Conservation (phyloP, 2,329 filamentous ascomycete genomes). For the Pseudogymnoascus sp. region DNA sequence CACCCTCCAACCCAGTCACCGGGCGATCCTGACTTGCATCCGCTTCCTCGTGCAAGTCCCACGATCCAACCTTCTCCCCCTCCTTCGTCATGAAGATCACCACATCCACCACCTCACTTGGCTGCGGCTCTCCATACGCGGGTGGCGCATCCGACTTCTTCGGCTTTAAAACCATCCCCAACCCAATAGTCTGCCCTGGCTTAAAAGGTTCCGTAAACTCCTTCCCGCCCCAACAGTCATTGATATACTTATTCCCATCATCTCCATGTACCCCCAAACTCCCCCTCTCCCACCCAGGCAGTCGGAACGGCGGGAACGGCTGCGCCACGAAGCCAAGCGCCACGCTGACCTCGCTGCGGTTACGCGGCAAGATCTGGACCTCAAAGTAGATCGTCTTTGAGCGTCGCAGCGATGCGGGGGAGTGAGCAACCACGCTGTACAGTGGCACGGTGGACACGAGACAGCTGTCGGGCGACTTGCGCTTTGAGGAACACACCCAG, state of each 20-base stretch:
- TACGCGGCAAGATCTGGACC: constrained; percentile 46
- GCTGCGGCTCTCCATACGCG: constrained; percentile 24
- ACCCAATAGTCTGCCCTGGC: constrained; percentile 59
- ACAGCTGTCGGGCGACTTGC: constrained; percentile 50
- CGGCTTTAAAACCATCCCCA: constrained; percentile 58
- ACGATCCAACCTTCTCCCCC: constrained; percentile 51
- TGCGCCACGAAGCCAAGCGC: constrained; percentile 65
- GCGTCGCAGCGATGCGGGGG: constrained; percentile 40
- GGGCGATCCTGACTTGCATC: constrained; percentile 56
- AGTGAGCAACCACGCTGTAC: constrained; percentile 55
- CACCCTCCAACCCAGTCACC: constrained; percentile 61
- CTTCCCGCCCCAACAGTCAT: constrained; percentile 66
- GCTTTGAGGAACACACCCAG: constrained; percentile 41
- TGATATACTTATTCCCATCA: constrained; percentile 69
- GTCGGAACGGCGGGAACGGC: constrained; percentile 69
- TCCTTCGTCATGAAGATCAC: constrained; percentile 66
- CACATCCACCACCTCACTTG: constrained; percentile 35
- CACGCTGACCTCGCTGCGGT: constrained; percentile 40
- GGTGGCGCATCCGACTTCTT: constrained; percentile 24
- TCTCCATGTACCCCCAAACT: constrained; percentile 72
- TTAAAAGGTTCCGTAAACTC: constrained; percentile 59
- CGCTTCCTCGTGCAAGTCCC: constrained; percentile 69
- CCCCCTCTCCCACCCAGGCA: constrained; percentile 75
- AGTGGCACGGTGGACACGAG: constrained; percentile 63
- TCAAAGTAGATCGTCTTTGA: constrained; percentile 65